These are phyloP conservation scores for Spergularia marina DNA, from an alignment of 148 eudicot genomes.

Conservation along the genomic window DNA sequence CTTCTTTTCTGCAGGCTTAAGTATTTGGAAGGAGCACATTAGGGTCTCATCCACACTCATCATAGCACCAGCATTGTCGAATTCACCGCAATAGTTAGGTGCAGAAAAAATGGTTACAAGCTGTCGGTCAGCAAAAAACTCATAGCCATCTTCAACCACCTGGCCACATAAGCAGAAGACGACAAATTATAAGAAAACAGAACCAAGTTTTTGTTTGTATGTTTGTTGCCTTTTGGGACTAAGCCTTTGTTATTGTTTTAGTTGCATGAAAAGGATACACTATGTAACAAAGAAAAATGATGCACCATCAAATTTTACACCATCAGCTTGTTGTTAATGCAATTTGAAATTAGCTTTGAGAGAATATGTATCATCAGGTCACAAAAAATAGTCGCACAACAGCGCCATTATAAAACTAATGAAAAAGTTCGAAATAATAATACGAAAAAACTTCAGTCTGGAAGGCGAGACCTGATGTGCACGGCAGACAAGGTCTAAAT, in stretches of 20 bases:
- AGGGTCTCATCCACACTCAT: conserved; percentile 59
- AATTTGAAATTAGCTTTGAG: too few relatives aligned
- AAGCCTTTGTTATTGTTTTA: too few relatives aligned
- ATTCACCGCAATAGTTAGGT: conserved; percentile 49
- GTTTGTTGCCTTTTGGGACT: background rate
- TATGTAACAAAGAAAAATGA: too few relatives aligned
- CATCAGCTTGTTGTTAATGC: too few relatives aligned
- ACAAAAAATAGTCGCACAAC: background rate
- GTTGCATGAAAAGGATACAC: too few relatives aligned
- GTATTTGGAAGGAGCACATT: conserved; percentile 62
- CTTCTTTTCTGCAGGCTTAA: conserved; percentile 63
- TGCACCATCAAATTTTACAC: too few relatives aligned
- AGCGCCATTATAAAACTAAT: background rate
- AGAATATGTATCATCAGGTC: too few relatives aligned
- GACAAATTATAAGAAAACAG: background rate
- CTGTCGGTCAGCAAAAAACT: conserved; percentile 54
- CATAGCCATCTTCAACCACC: conserved; percentile 68
- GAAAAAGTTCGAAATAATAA: background rate
- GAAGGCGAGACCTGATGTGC: conserved; percentile 52
- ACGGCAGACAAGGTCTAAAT: conserved; percentile 61
- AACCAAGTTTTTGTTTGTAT: background rate
- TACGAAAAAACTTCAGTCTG: background rate
- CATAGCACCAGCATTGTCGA: conserved; percentile 64
- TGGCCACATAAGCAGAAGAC: conserved; percentile 16
- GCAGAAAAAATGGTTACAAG: conserved; percentile 48